Evolutionary conservation across 176 grass and related monocot species (phyloP), one percentile per base, ranked within the genome.

Genomic region (Cenchrus americanus): DNA sequence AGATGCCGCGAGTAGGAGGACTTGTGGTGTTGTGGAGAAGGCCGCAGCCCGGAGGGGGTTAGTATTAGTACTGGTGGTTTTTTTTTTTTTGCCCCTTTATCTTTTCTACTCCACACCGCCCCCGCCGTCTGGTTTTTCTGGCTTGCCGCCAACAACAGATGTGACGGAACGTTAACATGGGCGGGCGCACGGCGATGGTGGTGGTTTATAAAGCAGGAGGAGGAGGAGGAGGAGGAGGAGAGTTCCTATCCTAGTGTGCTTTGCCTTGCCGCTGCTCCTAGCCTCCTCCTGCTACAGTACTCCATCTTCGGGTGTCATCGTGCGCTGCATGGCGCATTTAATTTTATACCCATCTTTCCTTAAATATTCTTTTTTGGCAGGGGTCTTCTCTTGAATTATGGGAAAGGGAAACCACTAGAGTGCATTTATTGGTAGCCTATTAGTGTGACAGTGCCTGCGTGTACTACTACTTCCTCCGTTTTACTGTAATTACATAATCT

Each of bases 241-340:
- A 90, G 73, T 79, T 86, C 26, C 26, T 51, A 82, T 86, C 26
- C 26, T 51, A 82, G 68, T 7, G n/a, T 15, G 14, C n/a, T 90
- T 73, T 5, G 47, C 71, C 14, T 53, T 52, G 14, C 14, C 6
- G 22, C 7, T 18, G 48, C 46, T 15, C 7, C 13, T 7, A 5
- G n/a, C n/a, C n/a, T n/a, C n/a, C n/a, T n/a, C n/a, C n/a, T n/a
- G n/a, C 54, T 22, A 59, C 57, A 21, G 18, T 59, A n/a, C n/a
- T 8, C 17, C 57, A 59, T 59, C 19, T 2, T 22, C 3, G 51
- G 1, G 19, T 10, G 54, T 14, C 46, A 72, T 8, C 70, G 23
- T 52, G 27, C 8, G 50, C 2, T 32, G 32, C 71, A 54, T 73
- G 48, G 47, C 23, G 70, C 23, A 26, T 72, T 50, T 22, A n/a